These are phyloP conservation scores for Lyophyllum decastes DNA, from an alignment of 768 basidiomycete genomes.

Conservation along the genomic window DNA sequence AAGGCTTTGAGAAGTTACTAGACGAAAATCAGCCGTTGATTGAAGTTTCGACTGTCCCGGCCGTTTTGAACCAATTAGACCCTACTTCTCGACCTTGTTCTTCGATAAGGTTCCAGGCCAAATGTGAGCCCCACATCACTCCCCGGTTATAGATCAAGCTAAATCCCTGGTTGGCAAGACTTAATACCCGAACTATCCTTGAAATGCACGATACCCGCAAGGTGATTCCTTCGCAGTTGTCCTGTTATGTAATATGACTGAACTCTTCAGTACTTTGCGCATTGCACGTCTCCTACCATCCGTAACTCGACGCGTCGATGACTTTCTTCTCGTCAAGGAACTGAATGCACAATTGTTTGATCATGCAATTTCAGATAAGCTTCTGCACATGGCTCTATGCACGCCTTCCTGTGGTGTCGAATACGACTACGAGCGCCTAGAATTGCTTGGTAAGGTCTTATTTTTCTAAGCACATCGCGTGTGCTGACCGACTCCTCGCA, in stretches of 20 bases:
- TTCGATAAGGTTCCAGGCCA: conserved; percentile 44
- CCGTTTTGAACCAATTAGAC: conserved; percentile 58
- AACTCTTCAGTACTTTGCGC: conserved; percentile 54
- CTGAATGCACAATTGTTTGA: conserved; percentile 71
- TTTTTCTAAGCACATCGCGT: neutral
- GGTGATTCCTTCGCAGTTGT: conserved; percentile 38
- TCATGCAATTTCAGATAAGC: conserved; percentile 58
- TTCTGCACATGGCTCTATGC: conserved; percentile 67
- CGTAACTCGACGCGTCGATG: conserved; percentile 70
- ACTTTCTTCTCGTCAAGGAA: conserved; percentile 75
- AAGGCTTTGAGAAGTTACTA: conserved; percentile 61
- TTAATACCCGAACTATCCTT: conserved; percentile 83
- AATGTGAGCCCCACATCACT: conserved; percentile 44
- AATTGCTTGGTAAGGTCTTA: conserved; percentile 65
- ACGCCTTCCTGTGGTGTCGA: conserved; percentile 71
- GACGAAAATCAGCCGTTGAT: conserved; percentile 72
- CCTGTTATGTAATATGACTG: neutral
- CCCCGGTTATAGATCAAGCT: neutral
- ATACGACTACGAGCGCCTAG: conserved; percentile 81
- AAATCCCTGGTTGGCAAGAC: conserved; percentile 39
- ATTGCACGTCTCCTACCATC: conserved; percentile 76
- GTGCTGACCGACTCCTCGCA: conserved; percentile 22
- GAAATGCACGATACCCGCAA: conserved; percentile 72
- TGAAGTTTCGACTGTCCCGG: conserved; percentile 58
- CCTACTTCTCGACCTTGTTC: conserved; percentile 47